These are phyloP conservation scores for Paxillus involutus DNA, from an alignment of 768 basidiomycete genomes.

Conservation along the genomic window DNA sequence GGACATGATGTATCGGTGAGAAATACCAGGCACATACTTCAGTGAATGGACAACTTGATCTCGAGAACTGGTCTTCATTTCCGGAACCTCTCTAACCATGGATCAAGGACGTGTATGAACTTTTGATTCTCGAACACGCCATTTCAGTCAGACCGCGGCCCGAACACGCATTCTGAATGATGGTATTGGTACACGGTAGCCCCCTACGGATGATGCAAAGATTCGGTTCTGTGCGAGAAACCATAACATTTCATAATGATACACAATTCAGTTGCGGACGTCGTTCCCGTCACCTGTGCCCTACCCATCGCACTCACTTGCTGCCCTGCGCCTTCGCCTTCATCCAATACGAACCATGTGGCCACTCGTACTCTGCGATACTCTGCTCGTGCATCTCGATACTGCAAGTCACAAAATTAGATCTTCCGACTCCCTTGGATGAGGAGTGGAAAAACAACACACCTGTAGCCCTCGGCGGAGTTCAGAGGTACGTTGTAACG, in stretches of 20 bases:
- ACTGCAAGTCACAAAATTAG: constrained; percentile 36
- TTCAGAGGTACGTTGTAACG: constrained; percentile 85
- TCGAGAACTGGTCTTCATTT: too few relatives aligned
- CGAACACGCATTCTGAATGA: too few relatives aligned
- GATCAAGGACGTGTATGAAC: too few relatives aligned
- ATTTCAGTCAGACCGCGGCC: too few relatives aligned
- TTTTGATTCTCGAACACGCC: too few relatives aligned
- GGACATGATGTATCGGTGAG: too few relatives aligned
- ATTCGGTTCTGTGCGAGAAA: too few relatives aligned
- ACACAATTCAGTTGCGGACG: not conserved
- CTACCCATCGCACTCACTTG: not conserved
- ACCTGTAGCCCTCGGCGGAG: constrained; percentile 70
- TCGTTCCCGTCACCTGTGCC: not conserved
- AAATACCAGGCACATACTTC: too few relatives aligned
- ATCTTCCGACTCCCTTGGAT: not conserved
- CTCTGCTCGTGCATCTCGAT: constrained; percentile 87
- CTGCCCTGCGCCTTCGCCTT: constrained; percentile 7
- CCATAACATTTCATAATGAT: not conserved
- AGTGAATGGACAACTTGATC: too few relatives aligned
- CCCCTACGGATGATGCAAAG: too few relatives aligned
- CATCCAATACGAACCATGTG: constrained; percentile 53
- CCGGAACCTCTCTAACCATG: too few relatives aligned
- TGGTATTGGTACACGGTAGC: too few relatives aligned
- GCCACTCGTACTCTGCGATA: constrained; percentile 84
- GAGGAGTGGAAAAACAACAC: not conserved